Percentiles rank a stretch among this genome's conserved stretches.
Conservation (phyloP, 2,329 filamentous ascomycete species). For the Endothia cerciana region DNA sequence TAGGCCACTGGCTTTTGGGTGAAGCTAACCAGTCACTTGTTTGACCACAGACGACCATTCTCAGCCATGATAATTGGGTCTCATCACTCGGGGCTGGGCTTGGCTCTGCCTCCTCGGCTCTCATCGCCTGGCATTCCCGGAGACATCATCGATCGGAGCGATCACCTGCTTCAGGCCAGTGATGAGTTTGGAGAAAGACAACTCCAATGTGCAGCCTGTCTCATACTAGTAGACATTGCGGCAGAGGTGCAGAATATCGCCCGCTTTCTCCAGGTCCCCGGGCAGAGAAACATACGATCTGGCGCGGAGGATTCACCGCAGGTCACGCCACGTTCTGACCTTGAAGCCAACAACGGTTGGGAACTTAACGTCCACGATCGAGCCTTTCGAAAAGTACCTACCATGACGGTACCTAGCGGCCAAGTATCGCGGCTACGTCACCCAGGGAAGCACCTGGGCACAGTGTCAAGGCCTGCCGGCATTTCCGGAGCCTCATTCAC, state of each 20-base stretch:
- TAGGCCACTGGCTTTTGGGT: not conserved
- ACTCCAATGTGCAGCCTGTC: slow-evolving; percentile 6
- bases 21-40: too few species aligned
- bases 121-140: not conserved
- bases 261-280: not conserved
- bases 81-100: not conserved
- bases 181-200: not conserved
- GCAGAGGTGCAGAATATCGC: not conserved
- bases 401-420: not conserved
- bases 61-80: not conserved
- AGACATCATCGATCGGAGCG: not conserved
- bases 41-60: not conserved
- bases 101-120: not conserved
- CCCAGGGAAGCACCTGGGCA: slow-evolving; percentile 11
- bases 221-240: too few species aligned
- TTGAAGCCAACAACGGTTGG: not conserved
- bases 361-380: not conserved
- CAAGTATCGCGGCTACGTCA: slow-evolving; percentile 22
- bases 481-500: slow-evolving; percentile 29
- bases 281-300: slow-evolving; percentile 13
- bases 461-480: slow-evolving; percentile 29
- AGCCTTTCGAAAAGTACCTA: not conserved
- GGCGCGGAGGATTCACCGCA: not conserved
- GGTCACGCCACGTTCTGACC: not conserved
- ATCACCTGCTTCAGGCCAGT: not conserved